Conservation (phyloP, 306 rosid species). For the Medicago truncatula region MtrunA17r5.0-ANR NC_053047.1:5882001-5882500, state of each 20-base stretch:
- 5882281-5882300: background rate
- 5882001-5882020: background rate
- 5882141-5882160: too few species aligned
- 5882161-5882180: too few species aligned
- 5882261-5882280: conserved; percentile 13
- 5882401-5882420: conserved; percentile 18
- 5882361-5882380: conserved; percentile 10
- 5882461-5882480: conserved; percentile 12
- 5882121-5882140: too few species aligned
- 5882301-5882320: conserved; percentile 10
- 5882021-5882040: background rate
- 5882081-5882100: too few species aligned
- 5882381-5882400: conserved; percentile 7
- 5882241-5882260: background rate
- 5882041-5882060: too few species aligned
- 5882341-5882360: background rate
- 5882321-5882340: conserved; percentile 1
- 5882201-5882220: background rate
- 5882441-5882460: background rate
- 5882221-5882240: background rate
- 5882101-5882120: too few species aligned
- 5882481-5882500: conserved; percentile 30
- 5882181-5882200: background rate
- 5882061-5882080: too few species aligned
- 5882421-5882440: conserved; percentile 1